Percentiles rank a stretch among this genome's conserved stretches.
phyloP scores from a whole-genome alignment of 352 stramenopile species.

The Globisporangium camurandrum region DNA sequence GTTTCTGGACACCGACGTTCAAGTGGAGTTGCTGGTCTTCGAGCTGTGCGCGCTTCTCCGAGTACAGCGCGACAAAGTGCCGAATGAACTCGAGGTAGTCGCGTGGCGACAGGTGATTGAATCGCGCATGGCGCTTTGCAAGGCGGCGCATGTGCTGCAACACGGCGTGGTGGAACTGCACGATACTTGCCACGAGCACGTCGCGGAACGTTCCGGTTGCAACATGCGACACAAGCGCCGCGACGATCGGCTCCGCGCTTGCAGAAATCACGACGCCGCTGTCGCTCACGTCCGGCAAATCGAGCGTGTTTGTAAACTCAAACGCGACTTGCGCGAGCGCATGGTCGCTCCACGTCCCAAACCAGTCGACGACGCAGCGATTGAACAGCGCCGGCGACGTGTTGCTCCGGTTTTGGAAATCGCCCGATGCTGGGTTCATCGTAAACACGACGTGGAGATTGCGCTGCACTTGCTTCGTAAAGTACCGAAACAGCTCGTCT shows the following conservation, averaged over 20 bases:
- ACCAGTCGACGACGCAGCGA: constrained; percentile 99
- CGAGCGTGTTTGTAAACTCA: constrained; percentile 94
- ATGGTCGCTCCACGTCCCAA: constrained; percentile 97
- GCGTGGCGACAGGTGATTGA: constrained; percentile 87
- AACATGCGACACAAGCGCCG: constrained; percentile 61
- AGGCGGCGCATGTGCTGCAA: constrained; percentile 80
- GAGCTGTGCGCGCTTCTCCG: constrained; percentile 87
- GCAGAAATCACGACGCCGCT: constrained; percentile 49
- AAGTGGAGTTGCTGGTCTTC: constrained; percentile 98
- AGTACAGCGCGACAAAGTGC: constrained; percentile 87
- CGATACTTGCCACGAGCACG: constrained; percentile 74
- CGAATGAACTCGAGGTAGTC: constrained; percentile 92
- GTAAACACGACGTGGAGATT: constrained; percentile 99
- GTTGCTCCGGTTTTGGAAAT: constrained; percentile 96
- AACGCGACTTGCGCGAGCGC: constrained; percentile 98
- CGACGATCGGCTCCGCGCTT: constrained; percentile 42
- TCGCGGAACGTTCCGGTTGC: constrained; percentile 66
- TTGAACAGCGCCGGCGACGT: constrained; percentile 99
- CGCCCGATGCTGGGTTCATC: constrained; percentile 98
- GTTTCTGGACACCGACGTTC: constrained; percentile 97
- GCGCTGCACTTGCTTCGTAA: constrained; percentile 96
- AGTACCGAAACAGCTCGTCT: constrained; percentile 94
- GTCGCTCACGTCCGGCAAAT: constrained; percentile 76
- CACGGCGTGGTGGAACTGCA: constrained; percentile 85
- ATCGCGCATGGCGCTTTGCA: constrained; percentile 81